A percentile compares a stretch with the other conserved stretches of the same genome.
Evolutionary conservation across 2,329 filamentous ascomycete genomes (phyloP).

Genomic region (Alternaria sp.): DNA sequence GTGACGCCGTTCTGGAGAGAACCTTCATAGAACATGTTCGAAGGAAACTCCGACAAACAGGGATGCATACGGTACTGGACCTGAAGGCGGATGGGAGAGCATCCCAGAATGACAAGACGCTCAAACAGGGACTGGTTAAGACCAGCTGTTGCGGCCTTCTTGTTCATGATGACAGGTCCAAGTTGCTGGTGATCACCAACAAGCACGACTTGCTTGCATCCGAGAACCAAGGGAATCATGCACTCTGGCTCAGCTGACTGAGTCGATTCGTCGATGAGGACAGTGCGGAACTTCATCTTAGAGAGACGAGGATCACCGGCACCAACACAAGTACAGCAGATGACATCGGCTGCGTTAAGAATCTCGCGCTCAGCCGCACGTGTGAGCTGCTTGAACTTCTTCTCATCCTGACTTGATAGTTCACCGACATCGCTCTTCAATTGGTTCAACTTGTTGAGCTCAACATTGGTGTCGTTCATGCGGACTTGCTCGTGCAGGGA

Average conservation of each 20-base stretch:
- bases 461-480: slow-evolving; percentile 95
- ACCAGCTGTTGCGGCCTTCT: slow-evolving; percentile 97
- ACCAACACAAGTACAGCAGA: slow-evolving; percentile 98
- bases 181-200: slow-evolving; percentile 98
- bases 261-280: slow-evolving; percentile 97
- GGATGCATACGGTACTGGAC: slow-evolving; percentile 99
- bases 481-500: slow-evolving; percentile 96
- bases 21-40: slow-evolving; percentile 99
- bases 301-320: slow-evolving; percentile 93
- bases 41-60: slow-evolving; percentile 94
- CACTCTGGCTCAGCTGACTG: slow-evolving; percentile 98
- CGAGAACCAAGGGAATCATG: slow-evolving; percentile 96
- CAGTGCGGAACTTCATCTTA: slow-evolving; percentile 98
- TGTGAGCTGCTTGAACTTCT: slow-evolving; percentile 96
- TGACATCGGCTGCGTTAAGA: slow-evolving; percentile 92
- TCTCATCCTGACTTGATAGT: slow-evolving; percentile 93
- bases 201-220: slow-evolving; percentile 98
- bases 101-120: slow-evolving; percentile 89
- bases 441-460: slow-evolving; percentile 89
- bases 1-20: slow-evolving; percentile 97
- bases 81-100: slow-evolving; percentile 89
- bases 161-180: slow-evolving; percentile 99
- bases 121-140: slow-evolving; percentile 99
- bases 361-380: slow-evolving; percentile 95
- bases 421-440: slow-evolving; percentile 92